phyloP scores from a whole-genome alignment of 148 eudicot genomes.

The Diospyros kaki region DNA sequence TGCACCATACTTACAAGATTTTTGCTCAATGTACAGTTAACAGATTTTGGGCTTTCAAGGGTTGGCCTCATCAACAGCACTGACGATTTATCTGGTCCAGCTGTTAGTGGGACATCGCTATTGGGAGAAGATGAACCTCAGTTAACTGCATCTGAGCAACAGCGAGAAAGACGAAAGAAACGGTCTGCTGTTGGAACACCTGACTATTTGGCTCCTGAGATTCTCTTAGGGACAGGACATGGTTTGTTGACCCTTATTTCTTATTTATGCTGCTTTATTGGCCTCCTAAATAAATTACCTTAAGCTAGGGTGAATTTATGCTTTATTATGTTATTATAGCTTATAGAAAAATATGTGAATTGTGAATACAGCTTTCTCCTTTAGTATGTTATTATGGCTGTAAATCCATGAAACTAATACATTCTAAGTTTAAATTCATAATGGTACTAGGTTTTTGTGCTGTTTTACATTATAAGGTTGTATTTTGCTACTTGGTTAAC shows the following conservation, averaged over 20 bases:
- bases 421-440: background rate
- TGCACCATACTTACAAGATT: background rate
- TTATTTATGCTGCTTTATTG: background rate
- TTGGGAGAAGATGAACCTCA: slow-evolving; percentile 69
- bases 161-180: slow-evolving; percentile 74
- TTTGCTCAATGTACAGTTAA: slow-evolving; percentile 53
- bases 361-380: background rate
- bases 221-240: slow-evolving; percentile 96
- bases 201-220: slow-evolving; percentile 99
- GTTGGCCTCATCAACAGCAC: slow-evolving; percentile 99
- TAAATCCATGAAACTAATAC: background rate
- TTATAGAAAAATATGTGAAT: background rate
- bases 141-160: slow-evolving; percentile 54
- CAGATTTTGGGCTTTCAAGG: slow-evolving; percentile 98
- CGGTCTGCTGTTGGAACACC: slow-evolving; percentile 99
- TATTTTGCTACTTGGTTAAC: background rate
- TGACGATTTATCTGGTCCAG: slow-evolving; percentile 96
- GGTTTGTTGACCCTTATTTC: slow-evolving; percentile 47
- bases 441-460: background rate
- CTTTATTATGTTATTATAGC: background rate
- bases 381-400: background rate
- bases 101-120: slow-evolving; percentile 59
- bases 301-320: background rate
- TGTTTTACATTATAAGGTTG: background rate
- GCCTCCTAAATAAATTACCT: slow-evolving; percentile 3